Conservation (phyloP, 2,329 filamentous ascomycete species). For the Talaromyces sp. region DNA sequence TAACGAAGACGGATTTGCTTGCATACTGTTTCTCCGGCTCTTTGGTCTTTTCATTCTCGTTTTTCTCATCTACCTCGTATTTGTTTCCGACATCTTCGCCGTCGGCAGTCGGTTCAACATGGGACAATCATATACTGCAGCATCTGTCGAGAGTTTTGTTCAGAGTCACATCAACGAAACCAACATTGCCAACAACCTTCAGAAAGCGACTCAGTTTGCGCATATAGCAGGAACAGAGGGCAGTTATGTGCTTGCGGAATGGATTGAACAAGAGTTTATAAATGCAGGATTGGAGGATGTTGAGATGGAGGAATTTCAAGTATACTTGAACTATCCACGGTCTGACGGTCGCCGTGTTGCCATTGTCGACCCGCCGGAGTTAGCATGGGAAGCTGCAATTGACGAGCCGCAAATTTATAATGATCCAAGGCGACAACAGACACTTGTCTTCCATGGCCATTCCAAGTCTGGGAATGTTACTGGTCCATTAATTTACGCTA, state of each 20-base stretch:
- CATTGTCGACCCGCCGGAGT: constrained; percentile 67
- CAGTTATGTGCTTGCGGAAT: constrained; percentile 79
- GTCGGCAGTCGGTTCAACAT: constrained; percentile 61
- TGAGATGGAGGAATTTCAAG: constrained; percentile 72
- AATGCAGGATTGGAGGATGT: constrained; percentile 72
- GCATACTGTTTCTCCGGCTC: constrained; percentile 68
- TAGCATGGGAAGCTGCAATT: constrained; percentile 73
- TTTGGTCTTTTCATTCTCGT: constrained; percentile 73
- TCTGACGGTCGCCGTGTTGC: constrained; percentile 73
- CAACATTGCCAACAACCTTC: constrained; percentile 68
- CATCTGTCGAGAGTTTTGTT: constrained; percentile 73
- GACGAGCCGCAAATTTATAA: constrained; percentile 74
- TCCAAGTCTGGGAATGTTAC: constrained; percentile 82
- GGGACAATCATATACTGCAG: constrained; percentile 75
- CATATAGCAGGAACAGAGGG: constrained; percentile 95
- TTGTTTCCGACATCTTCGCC: constrained; percentile 79
- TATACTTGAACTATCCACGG: constrained; percentile 89
- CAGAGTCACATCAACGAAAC: constrained; percentile 68
- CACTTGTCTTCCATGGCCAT: constrained; percentile 79
- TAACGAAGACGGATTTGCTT: constrained; percentile 51
- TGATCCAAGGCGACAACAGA: constrained; percentile 64
- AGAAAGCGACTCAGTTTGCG: constrained; percentile 76
- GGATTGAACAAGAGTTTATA: constrained; percentile 74
- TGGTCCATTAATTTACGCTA: constrained; percentile 85
- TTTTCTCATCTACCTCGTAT: constrained; percentile 75